phyloP scores from a whole-genome alignment of 345 rosid genomes.

The Rhodomyrtus tomentosa region DNA sequence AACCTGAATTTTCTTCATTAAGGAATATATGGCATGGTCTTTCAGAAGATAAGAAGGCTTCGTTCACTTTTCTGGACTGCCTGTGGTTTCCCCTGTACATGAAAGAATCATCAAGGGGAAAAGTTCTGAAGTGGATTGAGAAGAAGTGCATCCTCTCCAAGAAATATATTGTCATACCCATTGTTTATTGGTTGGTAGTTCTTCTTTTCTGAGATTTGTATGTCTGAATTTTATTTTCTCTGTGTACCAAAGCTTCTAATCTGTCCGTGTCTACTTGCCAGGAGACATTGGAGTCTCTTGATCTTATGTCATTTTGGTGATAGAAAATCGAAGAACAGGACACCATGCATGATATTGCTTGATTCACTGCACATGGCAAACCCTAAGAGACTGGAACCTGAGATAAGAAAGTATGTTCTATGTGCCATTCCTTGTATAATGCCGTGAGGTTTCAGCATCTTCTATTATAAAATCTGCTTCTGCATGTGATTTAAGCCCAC shows the following conservation, averaged over 20 bases:
- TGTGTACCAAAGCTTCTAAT: not conserved
- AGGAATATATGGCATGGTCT: constrained; percentile 21
- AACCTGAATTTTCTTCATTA: not conserved
- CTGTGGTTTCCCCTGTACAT: constrained; percentile 25
- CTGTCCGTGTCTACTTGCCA: not conserved
- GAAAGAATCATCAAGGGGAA: constrained; percentile 13
- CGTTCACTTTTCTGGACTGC: constrained; percentile 22
- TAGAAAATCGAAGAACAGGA: constrained; percentile 10
- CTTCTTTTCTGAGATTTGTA: not conserved
- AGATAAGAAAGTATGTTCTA: constrained; percentile 24
- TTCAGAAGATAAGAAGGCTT: constrained; percentile 15
- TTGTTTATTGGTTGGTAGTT: constrained; percentile 22
- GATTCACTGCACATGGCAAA: constrained; percentile 34
- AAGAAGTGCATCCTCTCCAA: constrained; percentile 22
- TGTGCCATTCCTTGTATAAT: not conserved
- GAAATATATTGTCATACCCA: constrained; percentile 38
- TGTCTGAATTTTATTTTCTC: not conserved
- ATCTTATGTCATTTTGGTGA: constrained; percentile 33
- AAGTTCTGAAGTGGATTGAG: constrained; percentile 28
- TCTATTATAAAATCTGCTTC: not conserved
- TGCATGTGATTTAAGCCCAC: not conserved
- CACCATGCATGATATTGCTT: constrained; percentile 32
- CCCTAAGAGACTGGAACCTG: constrained; percentile 27
- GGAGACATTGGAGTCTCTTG: constrained; percentile 45
- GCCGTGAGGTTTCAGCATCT: not conserved